phyloP scores from a whole-genome alignment of 306 rosid species.

The Cucurbita moschata region DNA sequence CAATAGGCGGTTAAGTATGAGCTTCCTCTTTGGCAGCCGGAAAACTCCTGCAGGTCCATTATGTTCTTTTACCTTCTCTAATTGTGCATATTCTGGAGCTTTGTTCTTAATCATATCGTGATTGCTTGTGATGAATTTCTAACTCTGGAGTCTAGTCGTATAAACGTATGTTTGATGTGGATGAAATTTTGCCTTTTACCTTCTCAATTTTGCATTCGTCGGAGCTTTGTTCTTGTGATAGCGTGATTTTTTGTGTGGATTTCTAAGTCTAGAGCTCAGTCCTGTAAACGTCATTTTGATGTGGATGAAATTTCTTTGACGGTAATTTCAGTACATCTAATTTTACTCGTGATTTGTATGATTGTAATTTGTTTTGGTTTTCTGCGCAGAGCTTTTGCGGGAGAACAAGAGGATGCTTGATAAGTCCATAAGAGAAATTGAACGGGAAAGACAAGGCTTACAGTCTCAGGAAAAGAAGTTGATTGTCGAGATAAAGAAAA shows the following conservation, averaged over 20 bases:
- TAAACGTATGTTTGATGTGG: not conserved
- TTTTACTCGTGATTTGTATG: not conserved
- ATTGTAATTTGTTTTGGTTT: not conserved
- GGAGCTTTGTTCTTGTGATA: no score
- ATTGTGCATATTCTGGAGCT: not conserved
- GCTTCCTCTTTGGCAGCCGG: slow-evolving; percentile 12
- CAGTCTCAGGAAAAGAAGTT: slow-evolving; percentile 15
- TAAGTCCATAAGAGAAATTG: slow-evolving; percentile 12
- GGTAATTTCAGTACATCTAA: not conserved
- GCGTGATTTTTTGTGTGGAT: not conserved
- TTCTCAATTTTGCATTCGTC: not conserved
- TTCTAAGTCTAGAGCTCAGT: not conserved
- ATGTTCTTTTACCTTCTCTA: not conserved
- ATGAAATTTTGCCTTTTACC: not conserved
- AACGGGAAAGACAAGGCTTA: slow-evolving; percentile 13
- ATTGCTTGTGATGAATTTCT: not conserved
- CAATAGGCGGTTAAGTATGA: slow-evolving; percentile 2
- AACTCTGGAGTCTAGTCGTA: not conserved
- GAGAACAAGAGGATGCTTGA: slow-evolving; percentile 14
- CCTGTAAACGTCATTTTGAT: not conserved
- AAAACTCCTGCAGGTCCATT: slow-evolving; percentile 12
- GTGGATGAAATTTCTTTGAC: not conserved
- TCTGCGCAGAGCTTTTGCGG: slow-evolving; percentile 5
- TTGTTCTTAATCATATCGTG: not conserved
- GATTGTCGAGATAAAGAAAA: slow-evolving; percentile 12